Conservation (phyloP, 768 basidiomycete genomes). For the Lentinula guzmanii region DNA sequence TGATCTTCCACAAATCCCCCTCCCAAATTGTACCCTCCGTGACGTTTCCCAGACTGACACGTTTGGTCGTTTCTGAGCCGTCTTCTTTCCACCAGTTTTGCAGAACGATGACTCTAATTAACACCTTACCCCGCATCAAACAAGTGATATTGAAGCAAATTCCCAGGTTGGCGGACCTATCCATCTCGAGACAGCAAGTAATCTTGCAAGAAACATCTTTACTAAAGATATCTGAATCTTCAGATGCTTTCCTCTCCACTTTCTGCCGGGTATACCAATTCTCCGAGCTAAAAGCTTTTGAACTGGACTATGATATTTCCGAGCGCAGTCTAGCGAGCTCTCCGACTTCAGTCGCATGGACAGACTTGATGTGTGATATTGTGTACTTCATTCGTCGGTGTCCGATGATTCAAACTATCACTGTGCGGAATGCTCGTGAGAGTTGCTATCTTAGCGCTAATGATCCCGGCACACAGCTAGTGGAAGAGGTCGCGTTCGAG, state of each 20-base stretch:
- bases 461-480: not conserved
- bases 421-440: not conserved
- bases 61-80: not conserved
- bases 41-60: not conserved
- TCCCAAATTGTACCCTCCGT: not conserved
- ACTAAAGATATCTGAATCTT: not conserved
- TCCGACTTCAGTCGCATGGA: not conserved
- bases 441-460: not conserved
- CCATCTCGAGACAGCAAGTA: not conserved
- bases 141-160: not conserved
- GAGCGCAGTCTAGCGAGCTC: not conserved
- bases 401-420: not conserved
- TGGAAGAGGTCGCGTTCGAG: not conserved
- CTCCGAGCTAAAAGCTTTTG: not conserved
- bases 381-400: conserved; percentile 1
- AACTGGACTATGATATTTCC: not conserved
- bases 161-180: not conserved
- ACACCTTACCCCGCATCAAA: not conserved
- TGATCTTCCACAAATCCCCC: not conserved
- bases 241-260: not conserved
- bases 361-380: not conserved
- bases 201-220: not conserved
- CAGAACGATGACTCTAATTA: not conserved
- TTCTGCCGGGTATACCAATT: conserved; percentile 1
- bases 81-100: not conserved